Evolutionary conservation across 108 stramenopile species (phyloP).

Genomic region (Nitzschia putrida): DNA sequence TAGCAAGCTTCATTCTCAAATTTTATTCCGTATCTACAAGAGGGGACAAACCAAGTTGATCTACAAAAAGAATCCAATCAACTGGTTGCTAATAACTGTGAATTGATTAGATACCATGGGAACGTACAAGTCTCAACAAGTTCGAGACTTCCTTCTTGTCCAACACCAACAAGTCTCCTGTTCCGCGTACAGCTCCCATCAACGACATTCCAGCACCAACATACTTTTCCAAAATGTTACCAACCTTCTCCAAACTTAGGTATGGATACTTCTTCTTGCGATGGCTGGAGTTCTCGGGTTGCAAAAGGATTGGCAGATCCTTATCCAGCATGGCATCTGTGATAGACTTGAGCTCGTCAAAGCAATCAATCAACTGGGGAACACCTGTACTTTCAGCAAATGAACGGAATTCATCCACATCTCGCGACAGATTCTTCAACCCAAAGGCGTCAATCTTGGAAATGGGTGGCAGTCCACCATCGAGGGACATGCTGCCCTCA

Average conservation of each 20-base stretch:
- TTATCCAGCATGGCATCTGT: constrained; percentile 77
- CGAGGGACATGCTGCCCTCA: constrained; percentile 39
- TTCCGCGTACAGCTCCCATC: constrained; percentile 40
- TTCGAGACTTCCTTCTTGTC: constrained; percentile 87
- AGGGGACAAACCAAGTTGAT: not conserved
- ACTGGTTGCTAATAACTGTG: not conserved
- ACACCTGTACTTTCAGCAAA: constrained; percentile 83
- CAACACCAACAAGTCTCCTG: constrained; percentile 63
- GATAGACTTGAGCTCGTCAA: constrained; percentile 80
- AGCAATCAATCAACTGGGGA: constrained; percentile 84
- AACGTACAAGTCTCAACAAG: constrained; percentile 66
- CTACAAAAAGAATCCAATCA: not conserved
- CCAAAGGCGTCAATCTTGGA: constrained; percentile 86
- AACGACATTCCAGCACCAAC: constrained; percentile 48
- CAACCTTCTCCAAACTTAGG: constrained; percentile 79
- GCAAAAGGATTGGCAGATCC: constrained; percentile 72
- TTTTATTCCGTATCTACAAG: not conserved
- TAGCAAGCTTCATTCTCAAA: not conserved
- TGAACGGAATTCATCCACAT: constrained; percentile 78
- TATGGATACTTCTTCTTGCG: constrained; percentile 85
- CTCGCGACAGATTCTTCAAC: constrained; percentile 73
- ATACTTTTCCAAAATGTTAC: constrained; percentile 62
- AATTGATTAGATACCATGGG: constrained; percentile 37
- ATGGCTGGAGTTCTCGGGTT: constrained; percentile 63
- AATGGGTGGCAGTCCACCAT: constrained; percentile 68